Evolutionary conservation across 345 rosid genomes (phyloP).

Genomic region (Acer negundo): DNA sequence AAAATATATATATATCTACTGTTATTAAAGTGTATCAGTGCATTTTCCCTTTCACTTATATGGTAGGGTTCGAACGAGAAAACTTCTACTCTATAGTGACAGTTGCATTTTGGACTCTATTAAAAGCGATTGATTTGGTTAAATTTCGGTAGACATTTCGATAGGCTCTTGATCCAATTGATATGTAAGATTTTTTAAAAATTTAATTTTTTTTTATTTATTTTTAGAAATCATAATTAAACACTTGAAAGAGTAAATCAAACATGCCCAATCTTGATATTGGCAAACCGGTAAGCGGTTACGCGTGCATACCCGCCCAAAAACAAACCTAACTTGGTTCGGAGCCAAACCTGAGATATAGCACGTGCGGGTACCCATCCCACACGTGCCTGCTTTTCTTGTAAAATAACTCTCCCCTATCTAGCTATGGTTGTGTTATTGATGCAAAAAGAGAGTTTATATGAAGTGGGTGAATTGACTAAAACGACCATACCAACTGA

Average conservation of each 20-base stretch:
- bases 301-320: conserved; percentile 35
- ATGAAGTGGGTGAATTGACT: background rate
- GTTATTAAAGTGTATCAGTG: too few species aligned
- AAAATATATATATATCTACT: too few species aligned
- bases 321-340: conserved; percentile 36
- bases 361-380: conserved; percentile 33
- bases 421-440: conserved; percentile 16
- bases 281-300: conserved; percentile 53
- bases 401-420: background rate
- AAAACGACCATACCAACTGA: conserved; percentile 31
- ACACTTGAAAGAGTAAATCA: conserved; percentile 28
- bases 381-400: conserved; percentile 16
- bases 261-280: conserved; percentile 41
- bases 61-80: too few species aligned
- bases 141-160: too few species aligned
- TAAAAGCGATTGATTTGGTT: too few species aligned
- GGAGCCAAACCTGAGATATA: conserved; percentile 18
- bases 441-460: background rate
- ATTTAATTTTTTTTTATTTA: too few species aligned
- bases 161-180: too few species aligned
- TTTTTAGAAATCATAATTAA: conserved; percentile 11
- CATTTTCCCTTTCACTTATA: too few species aligned
- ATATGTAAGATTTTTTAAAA: too few species aligned
- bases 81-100: too few species aligned
- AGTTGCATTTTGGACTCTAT: too few species aligned